These are phyloP conservation scores for Gaultheria prostrata DNA, from an alignment of 148 eudicot genomes.

Conservation along the genomic window DNA sequence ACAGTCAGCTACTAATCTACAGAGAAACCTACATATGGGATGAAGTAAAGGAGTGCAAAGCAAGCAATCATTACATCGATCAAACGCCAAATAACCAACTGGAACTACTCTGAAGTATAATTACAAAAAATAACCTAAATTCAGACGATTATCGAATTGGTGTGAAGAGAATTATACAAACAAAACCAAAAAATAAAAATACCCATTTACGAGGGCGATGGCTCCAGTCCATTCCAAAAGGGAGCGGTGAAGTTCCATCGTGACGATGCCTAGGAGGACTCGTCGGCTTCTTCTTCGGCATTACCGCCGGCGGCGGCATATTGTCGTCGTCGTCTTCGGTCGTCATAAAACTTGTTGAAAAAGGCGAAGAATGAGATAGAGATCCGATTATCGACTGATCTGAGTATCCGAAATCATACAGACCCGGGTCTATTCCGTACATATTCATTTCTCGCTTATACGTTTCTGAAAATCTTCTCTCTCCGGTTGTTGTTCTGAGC, in stretches of 20 bases:
- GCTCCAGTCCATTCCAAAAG: slow-evolving; percentile 96
- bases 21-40: no score
- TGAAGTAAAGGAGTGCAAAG: not conserved
- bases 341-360: not conserved
- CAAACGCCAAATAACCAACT: not conserved
- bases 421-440: slow-evolving; percentile 45
- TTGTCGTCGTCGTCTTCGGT: slow-evolving; percentile 16
- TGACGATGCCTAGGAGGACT: slow-evolving; percentile 55
- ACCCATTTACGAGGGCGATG: slow-evolving; percentile 85
- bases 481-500: not conserved
- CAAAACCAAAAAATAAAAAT: not conserved
- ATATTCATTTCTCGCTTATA: slow-evolving; percentile 32
- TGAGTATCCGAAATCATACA: slow-evolving; percentile 46
- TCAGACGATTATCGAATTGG: not conserved
- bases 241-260: slow-evolving; percentile 89
- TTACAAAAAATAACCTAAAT: not conserved
- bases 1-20: no score
- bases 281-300: slow-evolving; percentile 12
- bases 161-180: not conserved
- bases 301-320: not conserved
- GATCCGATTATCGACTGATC: slow-evolving; percentile 48
- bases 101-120: not conserved
- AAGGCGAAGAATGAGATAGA: slow-evolving; percentile 22
- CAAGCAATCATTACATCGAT: not conserved
- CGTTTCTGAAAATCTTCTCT: not conserved